Base-by-base conservation (phyloP, 176 grass and related monocot species). In the Eleusine coracana region DNA sequence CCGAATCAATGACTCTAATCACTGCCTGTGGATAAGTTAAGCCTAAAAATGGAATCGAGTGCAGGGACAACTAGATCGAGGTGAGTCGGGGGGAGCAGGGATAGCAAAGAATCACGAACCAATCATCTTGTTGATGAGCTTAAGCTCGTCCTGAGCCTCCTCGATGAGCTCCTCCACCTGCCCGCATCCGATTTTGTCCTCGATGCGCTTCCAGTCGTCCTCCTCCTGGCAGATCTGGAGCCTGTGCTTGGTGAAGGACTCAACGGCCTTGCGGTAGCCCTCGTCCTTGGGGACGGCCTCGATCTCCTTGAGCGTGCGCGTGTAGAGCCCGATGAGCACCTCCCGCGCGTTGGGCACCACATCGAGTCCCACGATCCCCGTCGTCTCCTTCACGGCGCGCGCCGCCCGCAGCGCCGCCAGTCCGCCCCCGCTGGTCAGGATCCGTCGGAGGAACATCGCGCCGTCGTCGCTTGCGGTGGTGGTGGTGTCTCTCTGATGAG, bases 121-220 rank as follows among this genome's bases (percentile, higher is more conserved):
- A 64, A 90, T 81, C 84, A 97, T 93, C 80, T 94, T 97, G 54
- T 36, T 28, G 60, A 97, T 92, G 85, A 97, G 94, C 84, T 90
- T 94, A 82, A 94, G 94, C 75, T 97, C 94, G 65, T 97, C 94
- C 85, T 92, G 71, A 48, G 94, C 94, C 85, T 97, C 94, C 87
- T 97, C 94, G 71, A 97, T 94, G 61, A 97, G 89, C 79, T 97
- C 94, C 85, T 97, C 94, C 34, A 97, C 85, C 75, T 97, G 94
- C 10, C 91, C 94, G 83, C 91, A 92, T 21, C 83, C 94, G 54
- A 97, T 78, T 46, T 86, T 83, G 62, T 88, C 79, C 91, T 97
- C 94, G 85, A 97, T 94, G 85, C 66, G 36, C 75, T 93, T 94
- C 90, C 90, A 95, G 79, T 93, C 88, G 3, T 89, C 83, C 78